Conservation (phyloP, 495 filamentous ascomycete species). For the Letharia columbiana region DNA sequence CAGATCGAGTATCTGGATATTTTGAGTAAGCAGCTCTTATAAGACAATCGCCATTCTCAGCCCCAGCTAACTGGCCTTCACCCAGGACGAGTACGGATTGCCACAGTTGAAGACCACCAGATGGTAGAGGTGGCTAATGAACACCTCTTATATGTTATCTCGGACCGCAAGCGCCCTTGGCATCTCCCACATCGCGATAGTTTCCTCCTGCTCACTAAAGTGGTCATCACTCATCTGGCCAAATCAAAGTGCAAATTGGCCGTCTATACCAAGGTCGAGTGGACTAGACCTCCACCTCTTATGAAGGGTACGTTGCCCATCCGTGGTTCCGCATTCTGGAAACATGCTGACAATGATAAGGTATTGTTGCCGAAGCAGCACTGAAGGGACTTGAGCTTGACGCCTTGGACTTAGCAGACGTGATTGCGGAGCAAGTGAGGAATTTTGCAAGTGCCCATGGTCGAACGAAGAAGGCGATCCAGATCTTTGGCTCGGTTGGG, state of each 20-base stretch:
- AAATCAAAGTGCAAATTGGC: constrained; percentile 89
- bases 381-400: constrained; percentile 71
- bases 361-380: constrained; percentile 70
- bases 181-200: constrained; percentile 71
- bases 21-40: constrained; percentile 42
- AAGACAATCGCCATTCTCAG: neutral
- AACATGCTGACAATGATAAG: neutral
- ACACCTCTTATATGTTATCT: constrained; percentile 90
- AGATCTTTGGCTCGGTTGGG: constrained; percentile 82
- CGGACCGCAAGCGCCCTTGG: constrained; percentile 82
- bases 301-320: constrained; percentile 24
- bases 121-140: constrained; percentile 88
- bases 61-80: constrained; percentile 26
- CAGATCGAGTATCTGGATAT: constrained; percentile 59
- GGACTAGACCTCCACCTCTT: constrained; percentile 53
- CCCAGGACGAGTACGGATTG: constrained; percentile 39
- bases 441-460: constrained; percentile 65
- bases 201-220: constrained; percentile 80
- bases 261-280: constrained; percentile 79
- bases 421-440: constrained; percentile 79
- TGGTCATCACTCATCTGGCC: constrained; percentile 85
- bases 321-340: neutral
- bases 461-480: constrained; percentile 81
- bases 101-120: constrained; percentile 65
- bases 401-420: constrained; percentile 73